Percentiles rank a stretch among this genome's conserved stretches.
phyloP scores from a whole-genome alignment of 2,329 filamentous ascomycete genomes.

The Neofusicoccum cordaticola region DNA sequence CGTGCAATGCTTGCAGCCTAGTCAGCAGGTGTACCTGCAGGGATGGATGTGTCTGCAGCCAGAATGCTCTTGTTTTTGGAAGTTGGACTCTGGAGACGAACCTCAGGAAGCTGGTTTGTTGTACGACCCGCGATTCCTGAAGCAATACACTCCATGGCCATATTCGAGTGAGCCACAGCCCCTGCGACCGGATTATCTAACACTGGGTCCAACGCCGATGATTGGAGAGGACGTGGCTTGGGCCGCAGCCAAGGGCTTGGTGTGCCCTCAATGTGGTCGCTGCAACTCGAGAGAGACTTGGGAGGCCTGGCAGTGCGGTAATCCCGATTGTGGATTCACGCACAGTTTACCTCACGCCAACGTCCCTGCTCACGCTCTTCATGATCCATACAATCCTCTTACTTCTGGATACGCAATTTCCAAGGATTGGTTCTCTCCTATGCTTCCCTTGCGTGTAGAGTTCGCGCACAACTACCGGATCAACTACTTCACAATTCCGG shows the following conservation, averaged over 20 bases:
- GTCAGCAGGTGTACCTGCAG: constrained; percentile 41
- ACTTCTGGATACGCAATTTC: constrained; percentile 32
- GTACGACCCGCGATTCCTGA: constrained; percentile 59
- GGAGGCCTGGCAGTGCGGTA: constrained; percentile 61
- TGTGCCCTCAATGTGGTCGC: constrained; percentile 62
- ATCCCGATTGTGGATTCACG: constrained; percentile 49
- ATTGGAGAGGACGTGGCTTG: constrained; percentile 49
- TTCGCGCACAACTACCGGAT: constrained; percentile 43
- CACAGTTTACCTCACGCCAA: constrained; percentile 33
- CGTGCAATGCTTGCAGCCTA: constrained; percentile 29
- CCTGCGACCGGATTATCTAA: constrained; percentile 41
- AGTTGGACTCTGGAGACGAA: constrained; percentile 31
- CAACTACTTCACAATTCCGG: constrained; percentile 48
- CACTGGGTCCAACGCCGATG: constrained; percentile 33
- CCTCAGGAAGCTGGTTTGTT: constrained; percentile 38
- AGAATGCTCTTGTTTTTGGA: constrained; percentile 57
- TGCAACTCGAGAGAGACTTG: constrained; percentile 62
- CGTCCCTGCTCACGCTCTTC: constrained; percentile 29
- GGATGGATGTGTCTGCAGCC: constrained; percentile 60
- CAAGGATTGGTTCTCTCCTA: constrained; percentile 28
- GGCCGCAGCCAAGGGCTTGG: constrained; percentile 60
- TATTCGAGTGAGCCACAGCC: constrained; percentile 38
- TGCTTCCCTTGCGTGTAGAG: constrained; percentile 32
- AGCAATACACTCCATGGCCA: constrained; percentile 48
- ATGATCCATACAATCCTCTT: constrained; percentile 37